Percentiles rank a stretch among this genome's conserved stretches.
These are phyloP conservation scores for Trametes cinnabarina DNA, from an alignment of 768 basidiomycete species.

Conservation along the genomic window DNA sequence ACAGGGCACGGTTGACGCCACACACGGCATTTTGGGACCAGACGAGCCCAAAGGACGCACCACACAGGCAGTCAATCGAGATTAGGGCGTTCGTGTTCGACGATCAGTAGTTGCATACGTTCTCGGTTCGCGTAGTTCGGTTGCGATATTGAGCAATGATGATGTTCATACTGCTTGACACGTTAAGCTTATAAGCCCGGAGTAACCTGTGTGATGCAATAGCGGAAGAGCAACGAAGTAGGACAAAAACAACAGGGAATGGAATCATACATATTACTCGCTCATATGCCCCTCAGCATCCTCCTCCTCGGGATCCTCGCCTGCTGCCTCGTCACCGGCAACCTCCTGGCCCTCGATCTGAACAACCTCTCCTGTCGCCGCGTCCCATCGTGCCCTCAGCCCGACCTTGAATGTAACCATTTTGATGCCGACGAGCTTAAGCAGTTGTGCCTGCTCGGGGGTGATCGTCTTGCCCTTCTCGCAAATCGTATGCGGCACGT, in stretches of 20 bases:
- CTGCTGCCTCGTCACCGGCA: slow-evolving; percentile 35
- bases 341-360: slow-evolving; percentile 51
- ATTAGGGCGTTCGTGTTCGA: slow-evolving; percentile 45
- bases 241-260: not conserved
- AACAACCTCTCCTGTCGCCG: slow-evolving; percentile 60
- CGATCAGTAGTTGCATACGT: slow-evolving; percentile 25
- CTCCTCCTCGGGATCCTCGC: slow-evolving; percentile 34
- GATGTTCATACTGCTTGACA: no score
- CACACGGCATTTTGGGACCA: slow-evolving; percentile 42
- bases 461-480: slow-evolving; percentile 77
- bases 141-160: not conserved
- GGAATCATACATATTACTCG: slow-evolving; percentile 23
- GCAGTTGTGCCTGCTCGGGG: slow-evolving; percentile 84
- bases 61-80: slow-evolving; percentile 44
- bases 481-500: slow-evolving; percentile 80
- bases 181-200: not conserved
- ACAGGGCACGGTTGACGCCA: slow-evolving; percentile 41
- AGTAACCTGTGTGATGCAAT: slow-evolving; percentile 4
- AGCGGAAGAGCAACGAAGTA: not conserved
- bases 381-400: slow-evolving; percentile 72
- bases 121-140: not conserved
- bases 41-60: slow-evolving; percentile 34
- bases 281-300: slow-evolving; percentile 30
- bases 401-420: slow-evolving; percentile 82
- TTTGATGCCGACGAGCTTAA: slow-evolving; percentile 88